Evolutionary conservation across 148 eudicot species (phyloP), one percentile per base, ranked within the genome.

Genomic region (Silene latifolia): DNA sequence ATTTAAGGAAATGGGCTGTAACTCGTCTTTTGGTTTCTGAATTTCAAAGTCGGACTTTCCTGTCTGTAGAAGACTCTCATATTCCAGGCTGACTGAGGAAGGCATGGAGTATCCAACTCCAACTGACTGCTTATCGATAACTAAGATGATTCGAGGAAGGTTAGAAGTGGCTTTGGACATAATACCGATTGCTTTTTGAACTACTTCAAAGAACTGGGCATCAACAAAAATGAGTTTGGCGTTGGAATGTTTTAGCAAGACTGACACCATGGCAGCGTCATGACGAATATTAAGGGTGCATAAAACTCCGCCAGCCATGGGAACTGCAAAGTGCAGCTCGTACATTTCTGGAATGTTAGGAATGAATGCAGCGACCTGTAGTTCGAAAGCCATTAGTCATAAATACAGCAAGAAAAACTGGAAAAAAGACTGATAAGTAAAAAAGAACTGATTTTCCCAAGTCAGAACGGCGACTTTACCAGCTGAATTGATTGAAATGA

Each of bases 261-360:
- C 77, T 5, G 96, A 87, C 48, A 89, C 76, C 89, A 91, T 89
- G 35, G 86, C 46, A 11, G 92, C 77, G 79, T 89, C 91, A 63
- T 85, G 92, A 8, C 96, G 92, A 15, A 71, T 85, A 59, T 91
- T 91, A 35, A 91, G 88, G 4, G 89, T 80, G 64, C 88, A 87
- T 24, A 91, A 83, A 69, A 91, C 81, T 56, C 85, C 96, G 5
- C 96, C 93, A 19, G 91, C 85, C 96, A 91, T 89, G 25, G 96
- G 96, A 68, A 87, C 93, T 19, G 80, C 90, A 78, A 90, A 90
- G 58, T 90, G 96, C 73, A 90, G 77, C 80, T 90, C 96, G 57
- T 90, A 87, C 86, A 80, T 84, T 24, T 87, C 92, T 53, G 96
- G 96, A 75, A 83, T 77, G 82, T 89, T 90, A 14, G 92, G 92